phyloP scores from a whole-genome alignment of 495 filamentous ascomycete species.

The Penicillium pulvis region DNA sequence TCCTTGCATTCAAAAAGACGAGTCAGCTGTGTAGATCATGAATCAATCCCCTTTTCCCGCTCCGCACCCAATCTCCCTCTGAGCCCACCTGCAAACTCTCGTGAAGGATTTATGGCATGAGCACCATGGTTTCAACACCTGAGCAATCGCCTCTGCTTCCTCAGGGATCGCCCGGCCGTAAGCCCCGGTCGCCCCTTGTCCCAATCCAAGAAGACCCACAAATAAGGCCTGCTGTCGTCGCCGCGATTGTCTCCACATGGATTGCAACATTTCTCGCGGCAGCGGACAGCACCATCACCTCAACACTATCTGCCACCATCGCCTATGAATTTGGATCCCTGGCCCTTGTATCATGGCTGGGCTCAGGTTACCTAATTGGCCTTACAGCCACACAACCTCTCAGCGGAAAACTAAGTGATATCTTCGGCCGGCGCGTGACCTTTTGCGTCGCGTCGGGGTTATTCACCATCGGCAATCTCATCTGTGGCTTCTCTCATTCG shows the following conservation, averaged over 20 bases:
- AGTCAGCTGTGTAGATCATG: background rate
- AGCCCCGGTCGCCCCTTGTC: constrained; percentile 4
- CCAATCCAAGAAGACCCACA: background rate
- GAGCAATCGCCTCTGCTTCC: background rate
- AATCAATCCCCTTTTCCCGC: background rate
- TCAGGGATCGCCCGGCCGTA: background rate
- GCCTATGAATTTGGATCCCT: constrained; percentile 16
- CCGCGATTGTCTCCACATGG: constrained; percentile 21
- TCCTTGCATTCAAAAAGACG: background rate
- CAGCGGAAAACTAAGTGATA: constrained; percentile 23
- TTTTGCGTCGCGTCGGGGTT: constrained; percentile 13
- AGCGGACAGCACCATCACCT: constrained; percentile 22
- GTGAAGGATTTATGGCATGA: background rate
- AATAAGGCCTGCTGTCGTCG: constrained; percentile 6
- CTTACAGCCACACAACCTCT: constrained; percentile 22
- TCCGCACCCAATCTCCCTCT: background rate
- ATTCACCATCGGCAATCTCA: constrained; percentile 20
- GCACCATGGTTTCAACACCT: background rate
- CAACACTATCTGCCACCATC: constrained; percentile 22
- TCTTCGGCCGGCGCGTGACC: constrained; percentile 19
- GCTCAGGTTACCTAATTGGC: constrained; percentile 19
- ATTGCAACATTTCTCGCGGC: constrained; percentile 21
- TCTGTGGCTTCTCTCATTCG: constrained; percentile 16
- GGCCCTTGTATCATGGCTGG: constrained; percentile 22
- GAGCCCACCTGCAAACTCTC: background rate